phyloP scores from a whole-genome alignment of 1,284 basidiomycete species.

The Cutaneotrichosporon cutaneum region DNA sequence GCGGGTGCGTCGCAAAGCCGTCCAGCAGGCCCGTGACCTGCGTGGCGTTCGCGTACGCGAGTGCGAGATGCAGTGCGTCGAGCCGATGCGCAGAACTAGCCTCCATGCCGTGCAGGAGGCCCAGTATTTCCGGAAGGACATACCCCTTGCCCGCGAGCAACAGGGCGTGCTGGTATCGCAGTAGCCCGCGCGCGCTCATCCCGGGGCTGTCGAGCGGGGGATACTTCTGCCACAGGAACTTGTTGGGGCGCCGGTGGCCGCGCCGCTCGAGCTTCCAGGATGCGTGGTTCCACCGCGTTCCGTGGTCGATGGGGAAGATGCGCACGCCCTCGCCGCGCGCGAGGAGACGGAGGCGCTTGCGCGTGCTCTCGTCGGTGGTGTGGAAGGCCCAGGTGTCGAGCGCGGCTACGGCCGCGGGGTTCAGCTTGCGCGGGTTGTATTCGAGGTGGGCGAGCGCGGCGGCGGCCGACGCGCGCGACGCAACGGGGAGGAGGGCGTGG shows the following conservation, averaged over 20 bases:
- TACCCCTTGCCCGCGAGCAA: not conserved
- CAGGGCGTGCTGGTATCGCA: slow-evolving; percentile 15
- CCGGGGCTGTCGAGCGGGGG: not conserved
- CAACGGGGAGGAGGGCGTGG: slow-evolving; percentile 8
- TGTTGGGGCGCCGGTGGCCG: not conserved
- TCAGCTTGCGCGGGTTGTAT: not conserved
- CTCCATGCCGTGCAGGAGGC: not conserved
- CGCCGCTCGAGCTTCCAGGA: not conserved
- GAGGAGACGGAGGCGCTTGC: not conserved
- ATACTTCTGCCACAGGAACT: not conserved
- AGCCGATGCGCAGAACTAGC: not conserved
- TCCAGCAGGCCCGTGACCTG: not conserved
- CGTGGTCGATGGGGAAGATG: not conserved
- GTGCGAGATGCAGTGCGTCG: slow-evolving; percentile 6
- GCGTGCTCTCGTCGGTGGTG: slow-evolving; percentile 4
- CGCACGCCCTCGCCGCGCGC: not conserved
- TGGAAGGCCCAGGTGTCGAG: slow-evolving; percentile 11
- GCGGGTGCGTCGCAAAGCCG: not conserved
- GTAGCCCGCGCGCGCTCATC: not conserved
- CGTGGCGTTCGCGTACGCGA: slow-evolving; percentile 5
- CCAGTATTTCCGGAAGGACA: not conserved
- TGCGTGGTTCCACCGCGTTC: not conserved
- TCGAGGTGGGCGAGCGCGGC: not conserved
- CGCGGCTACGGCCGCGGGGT: not conserved
- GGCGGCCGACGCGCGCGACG: not conserved